A percentile compares a stretch with the other conserved stretches of the same genome.
Conservation (phyloP, 495 filamentous ascomycete genomes). For the Elaphomyces granulatus region DNA sequence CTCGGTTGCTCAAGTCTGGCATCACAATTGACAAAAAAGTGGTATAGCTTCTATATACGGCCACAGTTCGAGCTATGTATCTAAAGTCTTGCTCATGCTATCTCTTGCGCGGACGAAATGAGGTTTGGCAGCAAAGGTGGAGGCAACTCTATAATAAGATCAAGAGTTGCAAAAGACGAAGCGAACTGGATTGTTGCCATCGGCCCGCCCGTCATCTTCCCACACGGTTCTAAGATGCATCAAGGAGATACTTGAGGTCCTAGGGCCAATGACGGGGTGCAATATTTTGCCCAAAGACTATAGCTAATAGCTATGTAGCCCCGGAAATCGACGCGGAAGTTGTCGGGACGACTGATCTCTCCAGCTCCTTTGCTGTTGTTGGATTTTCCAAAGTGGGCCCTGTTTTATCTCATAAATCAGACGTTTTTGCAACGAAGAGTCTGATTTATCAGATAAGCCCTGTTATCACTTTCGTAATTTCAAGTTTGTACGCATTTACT, state of each 20-base stretch:
- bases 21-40: conserved; percentile 7
- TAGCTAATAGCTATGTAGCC: conserved; percentile 7
- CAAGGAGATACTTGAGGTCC: conserved; percentile 29
- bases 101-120: conserved; percentile 23
- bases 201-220: no score
- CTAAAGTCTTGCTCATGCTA: conserved; percentile 23
- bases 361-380: conserved; percentile 35
- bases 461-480: no score
- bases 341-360: conserved; percentile 24
- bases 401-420: no score
- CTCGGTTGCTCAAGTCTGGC: conserved; percentile 23
- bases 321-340: conserved; percentile 39
- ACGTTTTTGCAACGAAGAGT: no score
- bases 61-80: conserved; percentile 29
- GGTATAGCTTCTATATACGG: conserved; percentile 38
- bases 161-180: conserved; percentile 26
- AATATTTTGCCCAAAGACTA: not conserved
- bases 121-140: not conserved
- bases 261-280: conserved; percentile 29
- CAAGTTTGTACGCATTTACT: no score
- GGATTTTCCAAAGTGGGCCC: conserved; percentile 36
- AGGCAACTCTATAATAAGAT: conserved; percentile 31
- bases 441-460: no score
- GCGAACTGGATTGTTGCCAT: not conserved
- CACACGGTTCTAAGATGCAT: conserved; percentile 8